Base-by-base conservation (phyloP, 2,329 filamentous ascomycete genomes). In the Pyricularia grisea region DNA sequence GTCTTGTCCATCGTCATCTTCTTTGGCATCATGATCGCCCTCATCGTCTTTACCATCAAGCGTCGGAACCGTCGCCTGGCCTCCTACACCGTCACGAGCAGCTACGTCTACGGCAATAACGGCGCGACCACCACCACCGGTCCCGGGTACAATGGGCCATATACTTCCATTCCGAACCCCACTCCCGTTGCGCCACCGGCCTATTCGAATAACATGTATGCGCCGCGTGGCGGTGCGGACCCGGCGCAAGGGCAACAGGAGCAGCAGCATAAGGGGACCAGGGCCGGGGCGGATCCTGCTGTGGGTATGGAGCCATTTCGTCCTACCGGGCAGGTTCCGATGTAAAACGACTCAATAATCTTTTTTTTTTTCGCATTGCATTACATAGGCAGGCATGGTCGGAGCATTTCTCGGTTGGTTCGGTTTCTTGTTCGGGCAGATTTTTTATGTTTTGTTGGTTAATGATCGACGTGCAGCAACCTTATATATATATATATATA, bases 81-180 rank as follows among this genome's bases (percentile, higher is more conserved):
- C 58, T 23, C 25, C 58, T 11, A 25, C 58, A 12, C 65, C 28
- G 65, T 4, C 65, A 10, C n/a, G 27, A 20, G 68, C 28, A 66
- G 72, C 5, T 72, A 71, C 20, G 71, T 72, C 9, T 61, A 2
- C 69, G 73, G 68, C 72, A 79, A 64, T n/a, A n/a, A 9, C 20
- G 3, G 1, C 55, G 55, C n/a, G n/a, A n/a, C n/a, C n/a, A 20
- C 42, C 5, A 20, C 36, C 12, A 14, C 31, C 31, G 31, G 31
- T 10, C 31, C 31, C 11, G 36, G 36, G 6, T 50, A 50, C 42
- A 50, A 50, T 20, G 42, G 42, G 17, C 42, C 42, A 1, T 50
- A 50, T n/a, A 50, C 42, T 1, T 50, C 42, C 42, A 50, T 50
- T 7, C 42, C 42, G 14, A n/a, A n/a, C 42, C 17, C 12, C 20